Evolutionary conservation across 345 rosid genomes (phyloP).

Genomic region (Eucalyptus leucophloia): DNA sequence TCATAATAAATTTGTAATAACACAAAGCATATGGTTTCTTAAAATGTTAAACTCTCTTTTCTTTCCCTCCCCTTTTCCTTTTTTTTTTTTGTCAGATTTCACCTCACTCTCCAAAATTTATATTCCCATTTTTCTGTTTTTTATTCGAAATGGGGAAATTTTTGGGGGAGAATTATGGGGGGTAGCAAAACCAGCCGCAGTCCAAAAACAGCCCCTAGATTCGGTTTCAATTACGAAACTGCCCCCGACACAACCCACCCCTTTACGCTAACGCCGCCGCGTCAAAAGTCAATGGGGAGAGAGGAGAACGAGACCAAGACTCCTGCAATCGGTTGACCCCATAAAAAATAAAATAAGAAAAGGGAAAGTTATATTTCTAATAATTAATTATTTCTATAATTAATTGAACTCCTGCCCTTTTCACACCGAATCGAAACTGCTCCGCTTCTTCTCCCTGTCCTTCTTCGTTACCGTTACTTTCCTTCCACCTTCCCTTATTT

Average conservation of each 20-base stretch:
- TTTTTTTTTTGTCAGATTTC: neutral
- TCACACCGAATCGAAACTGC: too few species aligned
- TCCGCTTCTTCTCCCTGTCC: too few species aligned
- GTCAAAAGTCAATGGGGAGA: neutral
- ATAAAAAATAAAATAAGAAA: neutral
- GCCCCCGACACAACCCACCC: neutral
- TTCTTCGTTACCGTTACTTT: too few species aligned
- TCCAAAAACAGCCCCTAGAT: neutral
- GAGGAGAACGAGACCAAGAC: neutral
- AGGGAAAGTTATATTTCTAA: too few species aligned
- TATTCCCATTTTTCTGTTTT: rapidly evolving
- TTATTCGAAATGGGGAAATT: neutral
- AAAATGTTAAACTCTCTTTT: neutral
- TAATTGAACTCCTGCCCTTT: too few species aligned
- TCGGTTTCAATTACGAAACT: neutral
- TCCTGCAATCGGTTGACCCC: neutral
- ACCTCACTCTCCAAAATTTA: neutral
- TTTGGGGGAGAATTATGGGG: neutral
- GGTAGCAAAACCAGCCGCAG: neutral
- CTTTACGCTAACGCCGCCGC: neutral
- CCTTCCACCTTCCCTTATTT: neutral
- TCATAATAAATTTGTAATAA: neutral
- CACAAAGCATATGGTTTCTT: neutral
- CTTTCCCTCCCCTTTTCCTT: neutral
- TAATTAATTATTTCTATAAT: too few species aligned